phyloP scores from a whole-genome alignment of 31 red algal genomes.

The Bonnemaisonia californica region DNA sequence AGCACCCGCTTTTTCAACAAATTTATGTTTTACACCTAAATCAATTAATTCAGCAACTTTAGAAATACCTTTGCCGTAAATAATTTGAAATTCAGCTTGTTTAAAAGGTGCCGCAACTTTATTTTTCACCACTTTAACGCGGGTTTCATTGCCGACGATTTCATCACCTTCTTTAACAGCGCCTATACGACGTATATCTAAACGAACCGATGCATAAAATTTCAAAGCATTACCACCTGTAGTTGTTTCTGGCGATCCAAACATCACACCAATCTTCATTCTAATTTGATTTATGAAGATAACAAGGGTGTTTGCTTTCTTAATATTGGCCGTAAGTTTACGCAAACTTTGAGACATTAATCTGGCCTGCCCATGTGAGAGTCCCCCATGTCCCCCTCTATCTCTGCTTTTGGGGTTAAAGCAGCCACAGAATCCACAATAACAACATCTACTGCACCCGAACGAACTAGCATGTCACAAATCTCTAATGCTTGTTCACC shows the following conservation, averaged over 20 bases:
- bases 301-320: constrained; percentile 39
- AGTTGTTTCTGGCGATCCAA: constrained; percentile 74
- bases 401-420: constrained; percentile 49
- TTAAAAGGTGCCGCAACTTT: constrained; percentile 76
- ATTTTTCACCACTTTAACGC: constrained; percentile 76
- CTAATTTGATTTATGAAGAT: constrained; percentile 80
- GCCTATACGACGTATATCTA: constrained; percentile 78
- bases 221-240: constrained; percentile 74
- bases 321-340: constrained; percentile 64
- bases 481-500: constrained; percentile 75
- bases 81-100: constrained; percentile 58
- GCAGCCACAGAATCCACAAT: constrained; percentile 79
- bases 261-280: constrained; percentile 75
- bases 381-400: constrained; percentile 79
- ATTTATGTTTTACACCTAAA: constrained; percentile 28
- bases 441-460: constrained; percentile 68
- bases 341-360: constrained; percentile 73
- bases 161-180: constrained; percentile 59
- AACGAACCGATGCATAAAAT: constrained; percentile 69
- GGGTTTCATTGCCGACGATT: constrained; percentile 39
- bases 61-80: constrained; percentile 60
- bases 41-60: constrained; percentile 42
- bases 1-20: constrained; percentile 42
- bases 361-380: constrained; percentile 66
- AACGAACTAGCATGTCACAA: constrained; percentile 68